These are phyloP conservation scores for Macadamia tetraphylla DNA, from an alignment of 164 flowering plant species.

Conservation along the genomic window DNA sequence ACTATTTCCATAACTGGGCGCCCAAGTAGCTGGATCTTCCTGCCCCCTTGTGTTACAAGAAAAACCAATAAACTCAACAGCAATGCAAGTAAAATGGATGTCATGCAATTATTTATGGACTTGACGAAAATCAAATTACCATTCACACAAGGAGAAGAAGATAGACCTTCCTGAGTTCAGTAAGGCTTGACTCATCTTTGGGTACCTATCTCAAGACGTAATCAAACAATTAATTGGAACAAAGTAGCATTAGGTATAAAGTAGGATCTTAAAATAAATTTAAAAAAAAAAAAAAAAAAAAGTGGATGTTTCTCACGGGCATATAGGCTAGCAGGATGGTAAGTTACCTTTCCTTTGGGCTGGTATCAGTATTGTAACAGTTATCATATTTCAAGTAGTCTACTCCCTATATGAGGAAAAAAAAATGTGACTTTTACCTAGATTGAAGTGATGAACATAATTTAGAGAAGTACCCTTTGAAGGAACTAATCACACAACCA, in stretches of 20 bases:
- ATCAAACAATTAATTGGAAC: neutral
- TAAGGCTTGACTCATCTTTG: constrained; percentile 63
- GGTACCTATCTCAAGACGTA: constrained; percentile 35
- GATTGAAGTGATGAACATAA: neutral
- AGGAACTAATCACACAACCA: neutral
- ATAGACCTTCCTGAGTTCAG: constrained; percentile 55
- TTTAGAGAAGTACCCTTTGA: no score
- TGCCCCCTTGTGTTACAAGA: constrained; percentile 41
- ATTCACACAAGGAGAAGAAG: constrained; percentile 70
- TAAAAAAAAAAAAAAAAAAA: no score
- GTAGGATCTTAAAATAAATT: neutral
- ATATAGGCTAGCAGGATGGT: no score
- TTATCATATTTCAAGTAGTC: constrained; percentile 73
- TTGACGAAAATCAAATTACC: constrained; percentile 30
- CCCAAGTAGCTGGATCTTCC: constrained; percentile 82
- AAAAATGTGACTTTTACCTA: neutral
- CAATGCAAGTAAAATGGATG: no score
- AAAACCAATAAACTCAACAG: neutral
- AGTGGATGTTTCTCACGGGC: no score
- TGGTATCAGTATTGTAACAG: constrained; percentile 30
- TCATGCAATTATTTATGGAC: neutral
- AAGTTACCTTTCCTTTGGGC: constrained; percentile 41
- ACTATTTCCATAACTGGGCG: constrained; percentile 50
- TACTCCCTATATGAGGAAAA: constrained; percentile 29
- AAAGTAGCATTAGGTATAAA: neutral